Percentiles rank a stretch among this genome's conserved stretches.
Evolutionary conservation across 2,329 filamentous ascomycete genomes (phyloP).

Genomic region (Periconia sp.): DNA sequence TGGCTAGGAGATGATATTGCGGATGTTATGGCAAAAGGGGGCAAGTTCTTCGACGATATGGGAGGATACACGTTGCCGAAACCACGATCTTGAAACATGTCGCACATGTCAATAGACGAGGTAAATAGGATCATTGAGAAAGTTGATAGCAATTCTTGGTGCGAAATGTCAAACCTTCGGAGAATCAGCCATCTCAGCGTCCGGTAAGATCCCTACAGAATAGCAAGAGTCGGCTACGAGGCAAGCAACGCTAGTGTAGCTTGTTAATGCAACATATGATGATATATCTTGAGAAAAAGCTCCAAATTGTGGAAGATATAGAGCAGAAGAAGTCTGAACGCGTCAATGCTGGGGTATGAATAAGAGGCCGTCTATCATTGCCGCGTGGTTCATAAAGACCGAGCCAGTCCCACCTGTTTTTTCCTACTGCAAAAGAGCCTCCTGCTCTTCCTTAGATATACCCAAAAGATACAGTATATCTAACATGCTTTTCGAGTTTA

Average conservation of each 20-base stretch:
- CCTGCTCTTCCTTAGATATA: conserved; percentile 66
- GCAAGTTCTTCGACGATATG: conserved; percentile 42
- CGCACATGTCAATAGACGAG: too few relatives aligned
- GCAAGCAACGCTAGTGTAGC: too few relatives aligned
- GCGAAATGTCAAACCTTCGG: too few relatives aligned
- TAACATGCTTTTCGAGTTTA: conserved; percentile 73
- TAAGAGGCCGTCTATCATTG: not conserved
- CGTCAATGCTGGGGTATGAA: not conserved
- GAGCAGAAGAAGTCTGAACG: not conserved
- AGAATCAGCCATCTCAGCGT: too few relatives aligned
- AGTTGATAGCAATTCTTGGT: too few relatives aligned
- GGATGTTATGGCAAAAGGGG: conserved; percentile 37
- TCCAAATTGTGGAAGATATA: too few relatives aligned
- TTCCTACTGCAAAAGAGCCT: conserved; percentile 1
- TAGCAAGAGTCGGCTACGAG: too few relatives aligned
- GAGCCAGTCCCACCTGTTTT: not conserved
- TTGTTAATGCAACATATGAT: too few relatives aligned
- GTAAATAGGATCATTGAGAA: too few relatives aligned
- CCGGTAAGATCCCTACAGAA: too few relatives aligned
- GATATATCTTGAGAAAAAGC: not conserved
- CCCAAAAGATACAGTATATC: conserved; percentile 79
- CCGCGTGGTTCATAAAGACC: not conserved
- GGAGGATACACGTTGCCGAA: conserved; percentile 45
- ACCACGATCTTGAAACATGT: too few relatives aligned
- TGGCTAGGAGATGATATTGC: conserved; percentile 45